Percentiles rank a stretch among this genome's conserved stretches.
phyloP scores from a whole-genome alignment of 2,329 filamentous ascomycete genomes.

The Juglanconis sp. region DNA sequence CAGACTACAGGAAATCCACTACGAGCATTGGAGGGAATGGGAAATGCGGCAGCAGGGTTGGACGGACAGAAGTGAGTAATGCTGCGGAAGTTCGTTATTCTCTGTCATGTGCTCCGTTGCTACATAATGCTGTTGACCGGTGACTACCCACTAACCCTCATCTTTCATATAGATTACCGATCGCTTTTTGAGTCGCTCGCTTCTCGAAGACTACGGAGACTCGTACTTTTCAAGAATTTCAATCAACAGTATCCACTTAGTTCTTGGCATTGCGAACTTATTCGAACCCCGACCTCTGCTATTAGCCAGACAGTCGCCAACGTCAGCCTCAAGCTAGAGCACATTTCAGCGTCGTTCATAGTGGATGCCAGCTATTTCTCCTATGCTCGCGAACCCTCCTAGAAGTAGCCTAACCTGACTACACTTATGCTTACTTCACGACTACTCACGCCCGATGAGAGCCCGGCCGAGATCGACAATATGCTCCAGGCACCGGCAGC shows the following conservation, averaged over 20 bases:
- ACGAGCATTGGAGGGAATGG: conserved; percentile 32
- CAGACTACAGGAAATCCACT: conserved; percentile 29
- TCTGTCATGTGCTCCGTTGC: too few relatives aligned
- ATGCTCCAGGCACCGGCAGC: conserved; percentile 24
- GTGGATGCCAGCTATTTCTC: conserved; percentile 31
- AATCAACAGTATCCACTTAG: conserved; percentile 27
- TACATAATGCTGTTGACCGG: too few relatives aligned
- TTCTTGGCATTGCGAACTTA: conserved; percentile 20
- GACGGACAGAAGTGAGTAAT: conserved; percentile 22
- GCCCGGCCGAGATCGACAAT: conserved; percentile 20
- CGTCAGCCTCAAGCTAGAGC: conserved; percentile 27
- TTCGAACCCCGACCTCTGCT: conserved; percentile 20
- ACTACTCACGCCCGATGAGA: conserved; percentile 23
- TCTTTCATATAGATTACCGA: conserved; percentile 21
- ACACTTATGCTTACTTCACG: conserved; percentile 29
- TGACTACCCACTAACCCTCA: conserved; percentile 1
- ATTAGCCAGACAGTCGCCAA: conserved; percentile 23
- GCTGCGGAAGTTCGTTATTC: not conserved
- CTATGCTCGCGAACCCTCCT: conserved; percentile 20
- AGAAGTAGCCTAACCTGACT: conserved; percentile 29
- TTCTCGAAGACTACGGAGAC: conserved; percentile 19
- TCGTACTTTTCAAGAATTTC: conserved; percentile 30
- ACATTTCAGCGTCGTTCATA: conserved; percentile 29
- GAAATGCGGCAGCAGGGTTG: not conserved
- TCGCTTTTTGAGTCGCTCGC: conserved; percentile 23